Percentiles rank a stretch among this genome's conserved stretches.
Conservation (phyloP, 2,329 filamentous ascomycete species). For the Ceratocystiopsis minuta region DNA sequence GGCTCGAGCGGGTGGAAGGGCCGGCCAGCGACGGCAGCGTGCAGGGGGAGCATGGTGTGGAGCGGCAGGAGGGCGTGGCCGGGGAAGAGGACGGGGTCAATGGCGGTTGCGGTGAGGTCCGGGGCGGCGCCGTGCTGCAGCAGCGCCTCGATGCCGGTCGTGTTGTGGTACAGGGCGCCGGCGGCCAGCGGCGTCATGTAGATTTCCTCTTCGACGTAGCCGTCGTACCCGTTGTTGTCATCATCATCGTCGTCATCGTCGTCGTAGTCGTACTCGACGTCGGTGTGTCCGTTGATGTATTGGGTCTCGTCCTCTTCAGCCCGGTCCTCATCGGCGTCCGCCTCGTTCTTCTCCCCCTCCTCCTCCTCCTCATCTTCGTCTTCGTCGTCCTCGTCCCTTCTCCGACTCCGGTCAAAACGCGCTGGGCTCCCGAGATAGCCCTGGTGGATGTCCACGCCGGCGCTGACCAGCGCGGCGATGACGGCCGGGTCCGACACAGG, state of each 20-base stretch:
- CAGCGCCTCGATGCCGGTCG: not conserved
- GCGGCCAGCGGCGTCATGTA: not conserved
- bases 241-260: not conserved
- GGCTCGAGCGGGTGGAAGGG: not conserved
- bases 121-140: not conserved
- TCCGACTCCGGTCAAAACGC: not conserved
- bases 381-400: not conserved
- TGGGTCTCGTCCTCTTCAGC: not conserved
- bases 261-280: not conserved
- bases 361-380: not conserved
- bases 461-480: not conserved
- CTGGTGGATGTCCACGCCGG: conserved; percentile 1
- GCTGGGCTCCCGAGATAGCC: not conserved
- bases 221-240: not conserved
- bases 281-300: not conserved
- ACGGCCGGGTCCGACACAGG: not conserved
- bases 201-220: not conserved
- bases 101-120: not conserved
- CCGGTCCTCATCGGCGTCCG: not conserved
- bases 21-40: not conserved
- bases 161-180: not conserved
- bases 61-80: not conserved
- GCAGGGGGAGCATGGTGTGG: not conserved
- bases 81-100: not conserved
- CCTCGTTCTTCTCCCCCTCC: not conserved